phyloP scores from a whole-genome alignment of 768 basidiomycete species.

The Russula griseocarnosa region DNA sequence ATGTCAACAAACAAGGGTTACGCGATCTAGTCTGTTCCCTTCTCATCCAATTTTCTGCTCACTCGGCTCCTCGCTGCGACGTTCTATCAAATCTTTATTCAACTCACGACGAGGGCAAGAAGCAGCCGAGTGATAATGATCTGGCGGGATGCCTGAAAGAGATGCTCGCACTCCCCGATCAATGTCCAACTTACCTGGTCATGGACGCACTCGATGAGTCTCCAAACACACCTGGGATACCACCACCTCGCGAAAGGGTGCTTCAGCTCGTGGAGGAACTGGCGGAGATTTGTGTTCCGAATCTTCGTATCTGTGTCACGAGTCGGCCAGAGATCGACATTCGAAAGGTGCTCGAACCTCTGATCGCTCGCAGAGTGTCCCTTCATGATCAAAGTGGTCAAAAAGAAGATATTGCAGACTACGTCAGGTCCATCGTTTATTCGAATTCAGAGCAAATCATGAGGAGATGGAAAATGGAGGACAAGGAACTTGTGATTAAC shows the following conservation, averaged over 20 bases:
- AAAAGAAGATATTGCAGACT: neutral
- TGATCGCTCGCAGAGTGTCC: neutral
- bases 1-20: neutral
- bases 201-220: conserved; percentile 11
- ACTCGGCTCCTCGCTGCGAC: neutral
- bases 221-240: neutral
- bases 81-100: neutral
- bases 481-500: neutral
- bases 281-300: neutral
- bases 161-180: neutral
- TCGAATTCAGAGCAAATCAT: neutral
- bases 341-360: neutral
- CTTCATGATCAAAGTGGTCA: conserved; percentile 2
- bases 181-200: neutral
- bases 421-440: neutral
- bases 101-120: neutral
- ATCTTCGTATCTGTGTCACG: conserved; percentile 4
- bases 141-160: conserved; percentile 4
- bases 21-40: neutral
- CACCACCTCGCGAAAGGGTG: neutral
- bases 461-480: neutral
- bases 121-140: neutral
- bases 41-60: conserved; percentile 5
- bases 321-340: conserved; percentile 5
- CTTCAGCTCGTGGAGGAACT: neutral